Conservation (phyloP, 495 filamentous ascomycete species). For the Tetracladium marchalianum region DNA sequence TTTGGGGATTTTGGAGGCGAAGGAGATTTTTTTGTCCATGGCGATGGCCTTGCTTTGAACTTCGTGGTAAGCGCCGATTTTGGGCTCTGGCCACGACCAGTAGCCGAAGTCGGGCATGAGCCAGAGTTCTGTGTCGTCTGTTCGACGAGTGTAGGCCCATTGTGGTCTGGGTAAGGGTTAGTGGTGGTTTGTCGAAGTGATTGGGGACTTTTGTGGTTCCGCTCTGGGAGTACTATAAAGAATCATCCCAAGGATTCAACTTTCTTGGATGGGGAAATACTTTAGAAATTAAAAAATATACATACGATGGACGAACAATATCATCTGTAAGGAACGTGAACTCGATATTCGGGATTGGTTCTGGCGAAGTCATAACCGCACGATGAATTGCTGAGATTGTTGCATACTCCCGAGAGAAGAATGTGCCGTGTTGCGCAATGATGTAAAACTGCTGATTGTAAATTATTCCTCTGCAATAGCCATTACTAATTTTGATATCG, state of each 20-base stretch:
- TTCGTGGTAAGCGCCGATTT: slow-evolving; percentile 41
- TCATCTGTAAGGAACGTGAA: slow-evolving; percentile 51
- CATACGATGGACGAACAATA: slow-evolving; percentile 20
- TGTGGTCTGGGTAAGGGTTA: slow-evolving; percentile 20
- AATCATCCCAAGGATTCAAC: too few relatives aligned
- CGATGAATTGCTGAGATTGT: slow-evolving; percentile 22
- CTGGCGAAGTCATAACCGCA: slow-evolving; percentile 31
- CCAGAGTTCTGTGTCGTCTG: slow-evolving; percentile 40
- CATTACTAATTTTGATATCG: slow-evolving; percentile 22
- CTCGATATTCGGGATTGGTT: slow-evolving; percentile 46
- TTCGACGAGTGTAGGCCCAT: slow-evolving; percentile 41
- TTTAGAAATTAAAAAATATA: too few relatives aligned
- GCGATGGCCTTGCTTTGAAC: slow-evolving; percentile 28
- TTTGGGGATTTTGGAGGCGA: slow-evolving; percentile 42
- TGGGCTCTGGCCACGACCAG: slow-evolving; percentile 43
- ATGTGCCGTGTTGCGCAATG: neutral
- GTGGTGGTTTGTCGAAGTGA: too few relatives aligned
- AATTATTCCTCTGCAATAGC: slow-evolving; percentile 32
- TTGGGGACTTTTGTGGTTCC: too few relatives aligned
- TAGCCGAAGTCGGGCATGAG: slow-evolving; percentile 61
- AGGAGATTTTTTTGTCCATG: slow-evolving; percentile 29
- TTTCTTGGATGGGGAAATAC: too few relatives aligned
- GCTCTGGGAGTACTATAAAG: too few relatives aligned
- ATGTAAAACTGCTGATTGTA: slow-evolving; percentile 24
- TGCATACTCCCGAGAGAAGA: neutral